phyloP scores from a whole-genome alignment of 228 moss, liverwort and hornwort species.

The Sphagnum fallax region DNA sequence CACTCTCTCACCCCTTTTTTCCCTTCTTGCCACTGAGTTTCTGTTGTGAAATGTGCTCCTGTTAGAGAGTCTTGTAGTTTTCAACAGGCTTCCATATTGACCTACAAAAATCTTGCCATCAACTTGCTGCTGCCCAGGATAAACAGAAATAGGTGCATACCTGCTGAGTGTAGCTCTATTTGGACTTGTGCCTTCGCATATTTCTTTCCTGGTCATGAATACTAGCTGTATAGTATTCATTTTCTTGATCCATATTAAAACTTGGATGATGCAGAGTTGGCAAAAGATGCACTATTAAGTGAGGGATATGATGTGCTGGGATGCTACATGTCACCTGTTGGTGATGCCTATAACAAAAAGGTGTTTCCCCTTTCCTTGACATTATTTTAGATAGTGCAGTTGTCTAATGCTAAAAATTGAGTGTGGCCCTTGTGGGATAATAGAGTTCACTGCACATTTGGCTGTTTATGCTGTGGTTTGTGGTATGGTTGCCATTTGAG shows the following conservation, averaged over 20 bases:
- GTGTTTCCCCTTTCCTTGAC: slow-evolving; percentile 21
- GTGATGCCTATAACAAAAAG: slow-evolving; percentile 85
- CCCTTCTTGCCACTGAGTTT: neutral
- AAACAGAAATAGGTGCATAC: too few relatives aligned
- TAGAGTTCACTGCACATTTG: too few relatives aligned
- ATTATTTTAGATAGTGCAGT: too few relatives aligned
- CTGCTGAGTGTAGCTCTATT: too few relatives aligned
- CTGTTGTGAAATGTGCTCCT: neutral
- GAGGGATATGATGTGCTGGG: slow-evolving; percentile 92
- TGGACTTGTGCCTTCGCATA: too few relatives aligned
- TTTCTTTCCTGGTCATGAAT: too few relatives aligned
- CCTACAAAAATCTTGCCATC: neutral
- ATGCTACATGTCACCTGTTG: slow-evolving; percentile 91
- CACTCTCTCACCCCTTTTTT: neutral
- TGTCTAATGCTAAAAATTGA: too few relatives aligned
- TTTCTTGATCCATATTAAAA: too few relatives aligned
- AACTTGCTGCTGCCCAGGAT: neutral
- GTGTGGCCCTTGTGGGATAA: too few relatives aligned
- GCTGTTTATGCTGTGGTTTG: too few relatives aligned
- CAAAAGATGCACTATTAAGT: slow-evolving; percentile 70
- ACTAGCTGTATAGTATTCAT: too few relatives aligned
- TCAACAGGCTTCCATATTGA: neutral
- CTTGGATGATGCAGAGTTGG: slow-evolving; percentile 50
- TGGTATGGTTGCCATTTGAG: too few relatives aligned
- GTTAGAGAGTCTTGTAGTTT: neutral